Conservation (phyloP, 2,329 filamentous ascomycete species). For the Beauveria medogensis region DNA sequence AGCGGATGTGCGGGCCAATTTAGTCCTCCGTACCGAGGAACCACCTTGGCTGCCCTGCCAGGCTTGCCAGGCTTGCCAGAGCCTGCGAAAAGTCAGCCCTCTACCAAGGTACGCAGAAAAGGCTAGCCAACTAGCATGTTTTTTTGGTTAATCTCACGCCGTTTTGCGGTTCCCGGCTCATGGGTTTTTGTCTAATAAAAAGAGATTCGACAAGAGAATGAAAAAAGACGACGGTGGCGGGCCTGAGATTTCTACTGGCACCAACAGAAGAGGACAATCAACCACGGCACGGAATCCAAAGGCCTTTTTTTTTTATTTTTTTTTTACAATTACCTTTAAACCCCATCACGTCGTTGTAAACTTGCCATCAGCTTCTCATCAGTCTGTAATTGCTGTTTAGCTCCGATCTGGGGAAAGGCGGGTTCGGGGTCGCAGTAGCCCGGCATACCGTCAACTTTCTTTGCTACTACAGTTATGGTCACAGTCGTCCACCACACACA, state of each 20-base stretch:
- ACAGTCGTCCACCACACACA: too few relatives aligned
- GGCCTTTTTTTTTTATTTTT: not conserved
- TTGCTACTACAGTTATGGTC: not conserved
- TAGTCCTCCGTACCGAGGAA: slow-evolving; percentile 9
- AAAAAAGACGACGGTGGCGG: not conserved
- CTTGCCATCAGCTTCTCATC: not conserved
- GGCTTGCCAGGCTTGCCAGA: not conserved
- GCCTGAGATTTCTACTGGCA: not conserved
- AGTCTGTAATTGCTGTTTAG: not conserved
- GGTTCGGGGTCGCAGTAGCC: not conserved
- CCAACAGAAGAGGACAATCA: not conserved
- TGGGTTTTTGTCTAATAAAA: not conserved
- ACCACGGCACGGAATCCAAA: too few relatives aligned
- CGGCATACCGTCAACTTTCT: not conserved
- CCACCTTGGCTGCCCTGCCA: not conserved
- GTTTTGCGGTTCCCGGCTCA: not conserved
- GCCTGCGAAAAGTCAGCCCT: not conserved
- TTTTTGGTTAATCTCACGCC: too few relatives aligned
- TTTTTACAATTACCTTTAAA: too few relatives aligned
- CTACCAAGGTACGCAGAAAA: not conserved
- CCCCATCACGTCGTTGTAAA: too few relatives aligned
- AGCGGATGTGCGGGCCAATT: slow-evolving; percentile 9
- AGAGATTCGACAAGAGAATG: not conserved
- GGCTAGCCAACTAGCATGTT: too few relatives aligned
- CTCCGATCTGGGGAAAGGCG: slow-evolving; percentile 7